Base-by-base conservation (phyloP, 2,329 filamentous ascomycete genomes). In the Proliferodiscus dingleyae region DNA sequence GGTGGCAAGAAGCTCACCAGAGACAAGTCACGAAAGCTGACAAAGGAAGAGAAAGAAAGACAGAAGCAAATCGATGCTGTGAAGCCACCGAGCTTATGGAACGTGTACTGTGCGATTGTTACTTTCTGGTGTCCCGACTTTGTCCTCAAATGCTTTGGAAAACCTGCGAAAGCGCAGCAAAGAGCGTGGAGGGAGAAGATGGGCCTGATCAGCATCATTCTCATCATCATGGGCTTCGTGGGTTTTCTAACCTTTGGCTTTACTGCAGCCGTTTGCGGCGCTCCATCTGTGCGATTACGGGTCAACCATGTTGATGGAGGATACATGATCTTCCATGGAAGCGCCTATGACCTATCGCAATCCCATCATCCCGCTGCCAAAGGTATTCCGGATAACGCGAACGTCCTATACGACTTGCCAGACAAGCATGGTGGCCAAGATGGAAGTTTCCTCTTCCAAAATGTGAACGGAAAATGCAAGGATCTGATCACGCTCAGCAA, bases 101-200 rank as follows among this genome's bases (percentile, higher is more conserved):
- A 89, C 60, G 83, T 94, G 3, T 98, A 98, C 71, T 98, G 93
- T 67, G 85, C 87, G 38, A 80, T 95, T 52, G 71, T 98, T 55
- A 98, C 93, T 0, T 96, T 97, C 61, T 97, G 93, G 90, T 86
- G 81, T 47, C 93, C 93, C 0, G 84, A 89, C 63, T 86, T 91
- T 51, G 68, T 96, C 22, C 72, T 98, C 44, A 80, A 77, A 55
- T 95, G 88, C 67, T 93, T 89, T 61, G 89, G 90, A 30, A 94
- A 87, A 74, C 81, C 82, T 6, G 77, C 87, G 37, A 93, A 87
- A 66, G 89, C 85, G 13, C 89, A 97, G 66, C 85, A 89, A 63
- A 80, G 89, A 60, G 93, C 93, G 2, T 98, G 93, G 93, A 81
- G 93, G 55, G 93, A 98, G 65, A 98, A 98, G 75, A 94, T 98